Base-by-base conservation (phyloP, 768 basidiomycete genomes). In the Nidularia pulvinata region DNA sequence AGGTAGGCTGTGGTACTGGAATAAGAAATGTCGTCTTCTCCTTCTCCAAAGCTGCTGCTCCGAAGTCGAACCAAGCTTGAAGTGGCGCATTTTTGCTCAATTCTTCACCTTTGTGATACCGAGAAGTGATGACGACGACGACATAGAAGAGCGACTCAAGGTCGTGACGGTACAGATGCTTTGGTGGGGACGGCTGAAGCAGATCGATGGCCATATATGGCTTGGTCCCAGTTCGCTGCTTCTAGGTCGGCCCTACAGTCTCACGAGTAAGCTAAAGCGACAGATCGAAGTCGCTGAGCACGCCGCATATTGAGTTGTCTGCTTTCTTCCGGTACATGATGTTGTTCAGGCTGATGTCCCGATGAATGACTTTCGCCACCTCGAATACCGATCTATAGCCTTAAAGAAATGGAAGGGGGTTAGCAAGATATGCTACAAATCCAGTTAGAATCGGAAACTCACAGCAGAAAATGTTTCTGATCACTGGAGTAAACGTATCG, bases 331-430 rank as follows among this genome's bases (percentile, higher is more conserved):
- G 35, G 48, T 51, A 63, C 64, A 65, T 65, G 19, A 61, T 30
- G 43, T 61, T 65, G 32, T 54, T 55, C 33, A 48, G 16, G 55
- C 65, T 59, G 61, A 66, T 33, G 56, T 66, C 55, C 42, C 57
- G 36, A 52, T 67, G 64, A 48, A 66, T 48, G 33, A 68, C 37
- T 4, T 48, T n/a, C 13, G 49, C 43, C 1, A 6, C 34, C 22
- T 59, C 52, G 45, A 19, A 50, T 2, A 59, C 35, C 58, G 55
- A 59, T 45, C 43, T 19, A 22, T 56, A 56, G 51, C 55, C n/a
- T n/a, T n/a, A n/a, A n/a, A n/a, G n/a, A n/a, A n/a, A n/a, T n/a
- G n/a, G n/a, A n/a, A n/a, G n/a, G n/a, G n/a, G n/a, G n/a, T n/a
- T n/a, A n/a, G n/a, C n/a, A n/a, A n/a, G n/a, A n/a, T n/a, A n/a